Evolutionary conservation across 805 yeast genomes (phyloP).

Genomic region (Priceomyces carsonii): DNA sequence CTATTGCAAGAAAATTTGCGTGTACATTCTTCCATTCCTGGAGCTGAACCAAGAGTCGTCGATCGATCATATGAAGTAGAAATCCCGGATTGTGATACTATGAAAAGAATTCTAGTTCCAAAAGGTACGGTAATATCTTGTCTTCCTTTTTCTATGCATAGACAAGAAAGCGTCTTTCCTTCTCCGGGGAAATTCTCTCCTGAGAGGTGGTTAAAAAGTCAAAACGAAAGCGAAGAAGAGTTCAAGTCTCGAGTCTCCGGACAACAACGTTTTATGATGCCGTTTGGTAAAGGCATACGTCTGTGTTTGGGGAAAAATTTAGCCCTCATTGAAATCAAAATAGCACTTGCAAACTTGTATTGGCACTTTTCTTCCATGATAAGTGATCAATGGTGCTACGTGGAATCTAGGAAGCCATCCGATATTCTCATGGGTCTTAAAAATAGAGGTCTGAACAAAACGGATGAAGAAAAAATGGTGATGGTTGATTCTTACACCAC

Average conservation of each 20-base stretch:
- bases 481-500: conserved; percentile 60
- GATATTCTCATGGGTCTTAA: conserved; percentile 17
- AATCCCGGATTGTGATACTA: conserved; percentile 10
- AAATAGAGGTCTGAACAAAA: conserved; percentile 15
- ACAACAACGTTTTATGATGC: conserved; percentile 58
- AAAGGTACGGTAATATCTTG: conserved; percentile 56
- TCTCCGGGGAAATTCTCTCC: conserved; percentile 55
- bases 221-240: conserved; percentile 29
- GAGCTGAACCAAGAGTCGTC: conserved; percentile 61
- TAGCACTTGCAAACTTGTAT: conserved; percentile 53
- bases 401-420: conserved; percentile 18
- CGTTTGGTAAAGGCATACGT: conserved; percentile 70
- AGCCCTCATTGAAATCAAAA: conserved; percentile 59
- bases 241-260: conserved; percentile 35
- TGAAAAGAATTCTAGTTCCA: conserved; percentile 38
- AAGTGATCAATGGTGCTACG: conserved; percentile 44
- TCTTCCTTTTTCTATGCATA: conserved; percentile 67
- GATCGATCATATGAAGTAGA: conserved; percentile 27
- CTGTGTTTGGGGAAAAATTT: conserved; percentile 75
- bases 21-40: conserved; percentile 71
- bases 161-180: conserved; percentile 50
- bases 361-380: conserved; percentile 44
- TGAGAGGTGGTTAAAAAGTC: conserved; percentile 56
- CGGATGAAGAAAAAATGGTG: conserved; percentile 50
- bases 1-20: conserved; percentile 60